Evolutionary conservation across 2,329 filamentous ascomycete species (phyloP), one percentile per base, ranked within the genome.

Genomic region (Xylaria sp.): DNA sequence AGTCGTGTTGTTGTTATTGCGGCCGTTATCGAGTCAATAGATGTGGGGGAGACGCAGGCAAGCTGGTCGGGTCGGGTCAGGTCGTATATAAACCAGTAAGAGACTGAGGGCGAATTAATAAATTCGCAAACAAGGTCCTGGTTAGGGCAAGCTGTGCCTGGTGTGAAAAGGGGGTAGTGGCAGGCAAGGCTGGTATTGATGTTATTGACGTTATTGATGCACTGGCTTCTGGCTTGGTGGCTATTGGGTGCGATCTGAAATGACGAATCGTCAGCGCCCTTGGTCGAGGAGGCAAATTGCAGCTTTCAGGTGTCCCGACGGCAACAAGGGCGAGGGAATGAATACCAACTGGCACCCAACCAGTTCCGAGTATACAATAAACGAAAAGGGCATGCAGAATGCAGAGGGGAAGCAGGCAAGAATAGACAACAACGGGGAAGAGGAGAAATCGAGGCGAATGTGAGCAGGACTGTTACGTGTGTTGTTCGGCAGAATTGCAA

Each of bases 231-330:
- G 15, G 15, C 56, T 60, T 42, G 29, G 36, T 47, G 15, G 15
- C 56, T 60, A 63, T 53, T 31, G 61, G 31, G n/a, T 63, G 55
- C 49, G n/a, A n/a, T n/a, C n/a, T n/a, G n/a, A n/a, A 63, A 47
- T 39, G 45, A 51, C 36, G 55, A 31, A 53, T 31, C 22, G 59
- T 61, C 58, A 61, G 63, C 45, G 60, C 22, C 39, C 42, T 56
- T 51, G 60, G 20, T 58, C 22, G 60, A 63, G 22, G 31, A 59
- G 17, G 60, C 36, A 27, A 64, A 31, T 39, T 36, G 50, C 25
- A 45, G 33, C 45, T 29, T 55, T 29, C 31, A 50, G n/a, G 60
- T 39, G 49, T 45, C 58, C 49, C 20, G 31, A 33, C 3, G 38
- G 47, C n/a, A 29, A 51, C n/a, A 29, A 47, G 13, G 11, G 38